Base-by-base conservation (phyloP, 169 alveolate species). In the Plasmodium vinckei region DNA sequence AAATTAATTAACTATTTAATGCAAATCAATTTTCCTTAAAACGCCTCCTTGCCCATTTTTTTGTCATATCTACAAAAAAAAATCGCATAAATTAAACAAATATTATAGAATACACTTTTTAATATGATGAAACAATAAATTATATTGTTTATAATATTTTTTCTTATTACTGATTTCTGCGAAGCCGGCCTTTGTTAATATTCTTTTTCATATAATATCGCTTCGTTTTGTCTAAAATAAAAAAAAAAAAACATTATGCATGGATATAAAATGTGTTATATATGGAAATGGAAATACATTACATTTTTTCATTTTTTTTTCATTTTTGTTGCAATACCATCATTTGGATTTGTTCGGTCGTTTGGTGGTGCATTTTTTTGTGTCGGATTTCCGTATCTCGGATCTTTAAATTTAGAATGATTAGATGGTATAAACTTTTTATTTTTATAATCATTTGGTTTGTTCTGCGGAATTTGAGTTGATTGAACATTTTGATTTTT, bases 21-120 rank as follows among this genome's bases (percentile, higher is more conserved):
- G 3, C 7, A 33, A 33, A 33, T 33, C 1, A 33, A 33, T 2
- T 33, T 0, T 21, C 6, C 15, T 84, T 51, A 84, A 10, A 84
- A 63, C 91, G 68, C 68, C 12, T 87, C 91, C 69, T 61, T 69
- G 12, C 91, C 59, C 73, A 84, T 68, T 53, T 84, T 84, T 63
- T 46, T 84, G 42, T 84, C 91, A 39, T 42, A 84, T 59, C 91
- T 84, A 19, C 23, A 60, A 47, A 49, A 27, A 57, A 42, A 56
- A 25, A 23, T 15, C 0, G 3, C 46, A 19, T 21, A 44, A 17
- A 5, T 44, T 23, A 69, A 23, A 17, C 5, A 13, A 23, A 61
- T 10, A 61, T 23, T 61, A 12, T 19, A 3, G 42, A 23, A 17
- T 19, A 17, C 9, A 6, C 65, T 13, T 51, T 51, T 13, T 12